Evolutionary conservation across 768 basidiomycete species (phyloP).

Genomic region (Termitomyces sp.): DNA sequence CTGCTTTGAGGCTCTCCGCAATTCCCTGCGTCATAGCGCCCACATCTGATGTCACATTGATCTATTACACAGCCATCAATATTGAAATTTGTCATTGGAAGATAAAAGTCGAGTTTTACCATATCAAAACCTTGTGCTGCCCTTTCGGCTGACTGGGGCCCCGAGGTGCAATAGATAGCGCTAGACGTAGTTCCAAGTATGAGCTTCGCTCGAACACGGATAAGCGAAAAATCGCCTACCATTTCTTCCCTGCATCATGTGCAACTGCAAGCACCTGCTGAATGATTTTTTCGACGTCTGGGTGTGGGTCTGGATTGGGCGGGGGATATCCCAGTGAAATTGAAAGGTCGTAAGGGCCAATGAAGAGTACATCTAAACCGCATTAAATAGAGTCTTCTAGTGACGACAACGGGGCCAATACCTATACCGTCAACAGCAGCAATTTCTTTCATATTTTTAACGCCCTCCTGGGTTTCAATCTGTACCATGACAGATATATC

Average conservation of each 20-base stretch:
- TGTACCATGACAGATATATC: constrained; percentile 54
- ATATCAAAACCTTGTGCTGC: constrained; percentile 22
- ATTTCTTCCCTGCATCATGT: constrained; percentile 58
- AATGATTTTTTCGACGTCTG: constrained; percentile 55
- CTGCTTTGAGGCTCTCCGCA: constrained; percentile 7
- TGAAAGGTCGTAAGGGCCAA: constrained; percentile 68
- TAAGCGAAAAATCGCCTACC: constrained; percentile 27
- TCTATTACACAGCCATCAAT: constrained; percentile 1
- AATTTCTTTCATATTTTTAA: constrained; percentile 55
- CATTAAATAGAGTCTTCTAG: not conserved
- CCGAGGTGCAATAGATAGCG: constrained; percentile 19
- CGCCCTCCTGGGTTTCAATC: constrained; percentile 57
- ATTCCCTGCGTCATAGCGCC: constrained; percentile 13
- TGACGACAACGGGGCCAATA: constrained; percentile 18
- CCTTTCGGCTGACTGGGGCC: constrained; percentile 16
- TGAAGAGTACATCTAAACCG: constrained; percentile 29
- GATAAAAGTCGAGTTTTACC: constrained; percentile 5
- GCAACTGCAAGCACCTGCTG: constrained; percentile 43
- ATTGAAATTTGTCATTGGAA: not conserved
- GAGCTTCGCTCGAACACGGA: not conserved
- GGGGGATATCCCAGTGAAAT: constrained; percentile 52
- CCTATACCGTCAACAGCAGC: constrained; percentile 57
- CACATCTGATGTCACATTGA: constrained; percentile 16
- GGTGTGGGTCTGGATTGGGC: constrained; percentile 60
- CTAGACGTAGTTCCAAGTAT: not conserved